Conservation (phyloP, 805 yeast genomes). For the Wickerhamiella shivajii region DNA sequence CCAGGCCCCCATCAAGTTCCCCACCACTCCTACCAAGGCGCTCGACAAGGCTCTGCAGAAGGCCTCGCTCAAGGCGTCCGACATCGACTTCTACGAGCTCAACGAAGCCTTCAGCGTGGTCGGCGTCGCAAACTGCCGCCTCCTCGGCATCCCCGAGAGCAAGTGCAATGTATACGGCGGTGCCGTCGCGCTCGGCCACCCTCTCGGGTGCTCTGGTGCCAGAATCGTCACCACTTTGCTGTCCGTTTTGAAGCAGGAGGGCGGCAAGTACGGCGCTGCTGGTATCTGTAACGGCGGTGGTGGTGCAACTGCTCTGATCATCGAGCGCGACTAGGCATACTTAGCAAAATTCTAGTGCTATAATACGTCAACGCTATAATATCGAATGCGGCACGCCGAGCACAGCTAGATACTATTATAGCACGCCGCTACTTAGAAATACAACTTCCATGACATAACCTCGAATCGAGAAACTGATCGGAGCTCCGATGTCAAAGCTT, state of each 20-base stretch:
- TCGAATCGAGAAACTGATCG: too few species aligned
- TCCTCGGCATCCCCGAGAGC: slow-evolving; percentile 41
- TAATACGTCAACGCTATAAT: too few species aligned
- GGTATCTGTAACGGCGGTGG: slow-evolving; percentile 99
- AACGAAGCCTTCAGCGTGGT: slow-evolving; percentile 98
- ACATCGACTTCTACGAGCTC: slow-evolving; percentile 84
- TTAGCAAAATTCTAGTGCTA: too few species aligned
- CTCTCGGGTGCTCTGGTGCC: slow-evolving; percentile 93
- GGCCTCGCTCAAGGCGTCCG: slow-evolving; percentile 48
- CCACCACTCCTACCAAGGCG: slow-evolving; percentile 90
- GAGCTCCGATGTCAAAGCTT: too few species aligned
- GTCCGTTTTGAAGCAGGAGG: slow-evolving; percentile 70
- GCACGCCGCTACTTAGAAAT: too few species aligned
- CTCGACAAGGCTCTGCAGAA: slow-evolving; percentile 91
- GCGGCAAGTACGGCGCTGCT: slow-evolving; percentile 81
- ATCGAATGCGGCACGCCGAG: too few species aligned
- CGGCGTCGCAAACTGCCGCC: slow-evolving; percentile 75
- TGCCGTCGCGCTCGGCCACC: slow-evolving; percentile 94
- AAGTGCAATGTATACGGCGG: slow-evolving; percentile 91
- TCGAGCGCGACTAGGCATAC: slow-evolving; percentile 42
- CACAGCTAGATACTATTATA: too few species aligned
- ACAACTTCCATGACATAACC: too few species aligned
- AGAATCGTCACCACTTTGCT: slow-evolving; percentile 79
- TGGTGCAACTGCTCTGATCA: slow-evolving; percentile 87
- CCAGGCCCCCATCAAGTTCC: slow-evolving; percentile 85